Evolutionary conservation across 108 stramenopile species (phyloP), one percentile per base, ranked within the genome.

Genomic region (Pseudonitzschia multistriata): DNA sequence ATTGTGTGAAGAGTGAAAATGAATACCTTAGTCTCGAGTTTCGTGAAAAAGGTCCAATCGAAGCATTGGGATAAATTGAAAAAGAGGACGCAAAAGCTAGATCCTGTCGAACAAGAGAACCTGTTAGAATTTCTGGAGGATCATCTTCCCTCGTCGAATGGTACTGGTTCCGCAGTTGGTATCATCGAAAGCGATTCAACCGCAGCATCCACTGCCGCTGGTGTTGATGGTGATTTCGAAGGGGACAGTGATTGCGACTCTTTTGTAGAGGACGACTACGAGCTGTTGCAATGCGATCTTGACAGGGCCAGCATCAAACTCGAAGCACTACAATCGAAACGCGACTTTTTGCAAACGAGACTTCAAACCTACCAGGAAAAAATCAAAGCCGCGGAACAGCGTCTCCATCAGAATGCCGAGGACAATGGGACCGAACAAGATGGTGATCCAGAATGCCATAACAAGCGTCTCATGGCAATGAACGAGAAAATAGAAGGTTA

Each of bases 321-420:
- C 3, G 63, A 47, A 64, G 39, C 24, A 47, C 24, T 64, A 21
- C 33, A 64, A 45, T 24, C 39, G 63, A 64, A 64, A 29, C 39
- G 28, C 30, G 15, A 45, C 6, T 64, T 64, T 64, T 45, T 64
- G 42, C 39, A 28, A 0, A 64, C 63, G 5, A 34, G 63, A 22
- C 24, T 64, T 17, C 27, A 29, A 30, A 45, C 63, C 0, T 64
- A 64, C 17, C 63, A 22, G 2, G 7, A 39, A 13, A 64, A 64
- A 64, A 45, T 64, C 10, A 34, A 35, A n/a, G 3, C 4, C 21
- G 42, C 42, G 4, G 63, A 64, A 47, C 40, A 45, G 39, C 14
- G 11, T 3, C 13, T 47, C 14, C 17, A 6, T 13, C 22, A 24
- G 13, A 62, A 39, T 62, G 24, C 22, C 24, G 19, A 31, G 3